Conservation (phyloP, 768 basidiomycete species). For the Mycena chlorophos region DNA sequence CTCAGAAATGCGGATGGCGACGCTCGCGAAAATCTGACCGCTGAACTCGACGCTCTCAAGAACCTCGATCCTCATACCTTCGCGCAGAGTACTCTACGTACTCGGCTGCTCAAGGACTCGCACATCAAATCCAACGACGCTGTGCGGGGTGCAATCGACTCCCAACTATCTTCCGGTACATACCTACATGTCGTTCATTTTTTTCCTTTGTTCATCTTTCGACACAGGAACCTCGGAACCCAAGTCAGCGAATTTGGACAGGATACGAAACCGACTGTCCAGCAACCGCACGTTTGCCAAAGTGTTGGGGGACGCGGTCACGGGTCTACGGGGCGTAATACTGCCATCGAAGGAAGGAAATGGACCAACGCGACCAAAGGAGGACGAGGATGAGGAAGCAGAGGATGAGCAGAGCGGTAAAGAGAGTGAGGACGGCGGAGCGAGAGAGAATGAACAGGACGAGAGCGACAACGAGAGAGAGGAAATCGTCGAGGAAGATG, state of each 20-base stretch:
- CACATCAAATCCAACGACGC: constrained; percentile 50
- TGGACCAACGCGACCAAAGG: constrained; percentile 14
- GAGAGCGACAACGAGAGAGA: constrained; percentile 23
- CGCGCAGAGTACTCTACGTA: constrained; percentile 63
- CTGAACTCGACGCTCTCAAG: constrained; percentile 64
- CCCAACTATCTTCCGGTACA: constrained; percentile 39
- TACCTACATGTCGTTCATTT: neutral
- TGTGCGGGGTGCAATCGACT: constrained; percentile 44
- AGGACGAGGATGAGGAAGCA: constrained; percentile 26
- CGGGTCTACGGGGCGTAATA: constrained; percentile 47
- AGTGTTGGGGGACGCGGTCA: constrained; percentile 53
- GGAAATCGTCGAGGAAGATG: constrained; percentile 5
- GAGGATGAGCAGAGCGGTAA: constrained; percentile 21
- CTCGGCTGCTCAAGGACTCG: constrained; percentile 75
- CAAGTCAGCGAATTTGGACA: constrained; percentile 31
- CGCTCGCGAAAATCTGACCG: constrained; percentile 51
- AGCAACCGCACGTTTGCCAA: constrained; percentile 76
- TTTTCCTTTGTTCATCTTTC: neutral
- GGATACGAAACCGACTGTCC: constrained; percentile 69
- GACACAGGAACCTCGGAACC: constrained; percentile 42
- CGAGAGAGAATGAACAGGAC: constrained; percentile 23
- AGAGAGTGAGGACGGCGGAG: constrained; percentile 20
- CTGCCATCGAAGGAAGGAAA: constrained; percentile 25
- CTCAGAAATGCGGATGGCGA: constrained; percentile 1
- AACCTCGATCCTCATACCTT: constrained; percentile 60